Conservation (phyloP, 2,329 filamentous ascomycete genomes). For the Fusarium compactum region DNA sequence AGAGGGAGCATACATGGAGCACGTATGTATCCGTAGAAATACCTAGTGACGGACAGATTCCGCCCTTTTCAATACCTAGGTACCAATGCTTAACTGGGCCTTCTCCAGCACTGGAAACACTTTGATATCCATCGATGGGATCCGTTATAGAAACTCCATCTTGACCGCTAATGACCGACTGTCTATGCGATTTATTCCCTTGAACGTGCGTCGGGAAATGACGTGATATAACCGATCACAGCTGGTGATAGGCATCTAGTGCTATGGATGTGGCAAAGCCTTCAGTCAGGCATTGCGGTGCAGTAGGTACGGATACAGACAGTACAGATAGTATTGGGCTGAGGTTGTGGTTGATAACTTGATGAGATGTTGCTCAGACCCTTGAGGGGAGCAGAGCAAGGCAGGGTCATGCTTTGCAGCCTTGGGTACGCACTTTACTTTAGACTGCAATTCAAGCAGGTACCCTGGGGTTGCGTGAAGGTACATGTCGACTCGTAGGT, state of each 20-base stretch:
- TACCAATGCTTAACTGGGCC: conserved; percentile 6
- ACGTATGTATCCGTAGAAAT: neutral
- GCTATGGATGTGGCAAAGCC: neutral
- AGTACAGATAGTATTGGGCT: conserved; percentile 1
- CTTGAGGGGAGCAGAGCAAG: conserved; percentile 23
- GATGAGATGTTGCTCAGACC: conserved; percentile 34
- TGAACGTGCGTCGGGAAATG: conserved; percentile 18
- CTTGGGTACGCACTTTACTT: conserved; percentile 7
- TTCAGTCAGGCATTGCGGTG: neutral
- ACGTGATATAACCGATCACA: conserved; percentile 27
- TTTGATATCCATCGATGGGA: conserved; percentile 7
- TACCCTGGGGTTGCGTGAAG: conserved; percentile 11
- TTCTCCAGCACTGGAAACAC: conserved; percentile 26
- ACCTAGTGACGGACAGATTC: conserved; percentile 25
- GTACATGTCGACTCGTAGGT: conserved; percentile 32
- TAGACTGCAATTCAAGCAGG: conserved; percentile 11
- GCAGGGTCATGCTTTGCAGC: conserved; percentile 2
- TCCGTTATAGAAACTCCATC: conserved; percentile 9
- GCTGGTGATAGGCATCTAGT: conserved; percentile 4
- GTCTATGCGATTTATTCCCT: neutral
- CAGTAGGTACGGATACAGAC: neutral
- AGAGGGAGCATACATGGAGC: conserved; percentile 5
- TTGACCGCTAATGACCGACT: conserved; percentile 5
- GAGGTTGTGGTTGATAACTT: conserved; percentile 18
- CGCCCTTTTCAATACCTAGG: conserved; percentile 3